Percentiles rank a stretch among this genome's conserved stretches.
Conservation (phyloP, 495 filamentous ascomycete species). For the Xylaria cubensis region DNA sequence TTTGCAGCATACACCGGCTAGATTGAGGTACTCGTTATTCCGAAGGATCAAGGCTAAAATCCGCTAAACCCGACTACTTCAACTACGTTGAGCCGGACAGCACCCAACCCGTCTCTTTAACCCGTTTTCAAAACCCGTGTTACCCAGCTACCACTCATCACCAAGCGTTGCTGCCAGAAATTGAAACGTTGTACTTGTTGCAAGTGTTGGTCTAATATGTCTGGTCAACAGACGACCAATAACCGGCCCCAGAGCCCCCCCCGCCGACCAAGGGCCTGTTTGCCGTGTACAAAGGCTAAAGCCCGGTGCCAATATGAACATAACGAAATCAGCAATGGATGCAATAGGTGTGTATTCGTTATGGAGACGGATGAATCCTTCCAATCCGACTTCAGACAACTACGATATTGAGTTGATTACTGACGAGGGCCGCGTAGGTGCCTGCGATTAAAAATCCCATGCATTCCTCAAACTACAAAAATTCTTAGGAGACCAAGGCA, state of each 20-base stretch:
- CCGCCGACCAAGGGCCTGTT: conserved; percentile 43
- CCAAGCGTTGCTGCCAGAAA: background rate
- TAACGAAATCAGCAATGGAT: conserved; percentile 35
- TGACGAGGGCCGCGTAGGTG: conserved; percentile 31
- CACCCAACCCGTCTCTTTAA: background rate
- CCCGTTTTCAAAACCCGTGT: background rate
- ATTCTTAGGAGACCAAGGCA: conserved; percentile 42
- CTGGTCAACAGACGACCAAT: background rate
- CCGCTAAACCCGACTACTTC: conserved; percentile 18
- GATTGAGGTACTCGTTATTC: background rate
- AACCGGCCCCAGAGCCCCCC: conserved; percentile 38
- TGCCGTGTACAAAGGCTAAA: conserved; percentile 45
- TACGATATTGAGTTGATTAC: background rate
- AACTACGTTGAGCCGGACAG: background rate
- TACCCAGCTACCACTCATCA: too few relatives aligned
- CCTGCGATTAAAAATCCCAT: conserved; percentile 34
- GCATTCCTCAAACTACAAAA: conserved; percentile 40
- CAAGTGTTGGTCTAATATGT: background rate
- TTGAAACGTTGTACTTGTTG: background rate
- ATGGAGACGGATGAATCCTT: background rate
- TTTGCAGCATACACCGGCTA: background rate
- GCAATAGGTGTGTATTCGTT: conserved; percentile 35
- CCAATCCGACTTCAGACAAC: background rate
- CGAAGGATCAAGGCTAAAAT: conserved; percentile 23
- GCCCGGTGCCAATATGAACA: conserved; percentile 42